These are phyloP conservation scores for Tuber indicum DNA, from an alignment of 495 filamentous ascomycete species.

Conservation along the genomic window DNA sequence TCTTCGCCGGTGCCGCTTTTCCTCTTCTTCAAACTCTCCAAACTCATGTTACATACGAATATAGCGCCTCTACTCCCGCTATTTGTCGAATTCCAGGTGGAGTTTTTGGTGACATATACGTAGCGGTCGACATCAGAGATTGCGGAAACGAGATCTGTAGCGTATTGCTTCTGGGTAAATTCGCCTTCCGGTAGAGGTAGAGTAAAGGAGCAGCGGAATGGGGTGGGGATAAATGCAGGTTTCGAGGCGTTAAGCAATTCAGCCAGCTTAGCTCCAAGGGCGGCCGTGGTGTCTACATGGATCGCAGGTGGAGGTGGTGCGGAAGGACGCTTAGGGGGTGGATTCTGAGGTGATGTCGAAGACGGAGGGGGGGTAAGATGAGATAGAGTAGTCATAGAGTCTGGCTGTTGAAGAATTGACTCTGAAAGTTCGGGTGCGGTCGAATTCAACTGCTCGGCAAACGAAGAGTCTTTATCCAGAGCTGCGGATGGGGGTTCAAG, in stretches of 20 bases:
- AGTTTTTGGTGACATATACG: slow-evolving; percentile 17
- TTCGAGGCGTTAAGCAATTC: neutral
- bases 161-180: slow-evolving; percentile 15
- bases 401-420: slow-evolving; percentile 5
- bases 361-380: slow-evolving; percentile 7
- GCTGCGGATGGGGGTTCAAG: slow-evolving; percentile 2
- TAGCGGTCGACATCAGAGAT: slow-evolving; percentile 21
- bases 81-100: slow-evolving; percentile 17
- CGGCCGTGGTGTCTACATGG: neutral
- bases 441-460: neutral
- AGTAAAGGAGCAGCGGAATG: slow-evolving; percentile 13
- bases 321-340: neutral
- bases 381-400: neutral
- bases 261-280: neutral
- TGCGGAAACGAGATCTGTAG: slow-evolving; percentile 8
- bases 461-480: neutral
- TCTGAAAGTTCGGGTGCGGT: neutral
- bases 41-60: slow-evolving; percentile 27
- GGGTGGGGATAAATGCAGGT: slow-evolving; percentile 22
- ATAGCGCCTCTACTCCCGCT: slow-evolving; percentile 7
- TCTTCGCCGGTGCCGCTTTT: neutral
- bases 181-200: slow-evolving; percentile 17
- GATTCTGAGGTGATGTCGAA: slow-evolving; percentile 19
- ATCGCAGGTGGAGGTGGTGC: slow-evolving; percentile 10
- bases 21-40: slow-evolving; percentile 14